Evolutionary conservation across 768 basidiomycete species (phyloP), one percentile per base, ranked within the genome.

Genomic region (Punctularia strigosozonata): DNA sequence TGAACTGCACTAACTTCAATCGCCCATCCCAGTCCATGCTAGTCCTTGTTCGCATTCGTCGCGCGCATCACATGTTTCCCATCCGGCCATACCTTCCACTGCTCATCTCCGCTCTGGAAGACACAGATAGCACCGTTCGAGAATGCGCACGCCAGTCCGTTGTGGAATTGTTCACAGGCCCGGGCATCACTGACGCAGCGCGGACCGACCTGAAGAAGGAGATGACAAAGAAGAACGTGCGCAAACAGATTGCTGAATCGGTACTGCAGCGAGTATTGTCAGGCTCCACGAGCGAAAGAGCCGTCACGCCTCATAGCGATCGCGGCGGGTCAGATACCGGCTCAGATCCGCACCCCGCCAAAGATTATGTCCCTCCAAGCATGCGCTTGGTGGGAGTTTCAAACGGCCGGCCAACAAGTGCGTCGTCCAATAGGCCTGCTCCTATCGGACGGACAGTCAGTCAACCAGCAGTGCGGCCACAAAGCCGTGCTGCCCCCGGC

Each of bases 121-220:
- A 98, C 58, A 75, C 78, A 1, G 95, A 99, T 52, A 74, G 82
- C 15, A 75, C 77, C 48, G 95, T 98, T 38, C 81, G 95, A 31
- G 83, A 90, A 40, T 80, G 79, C 53, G 81, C 92, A 6, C 75
- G 80, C 36, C 71, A 75, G 48, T 79, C 87, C 1, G 72, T 89
- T 42, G 71, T 95, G 13, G 77, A 81, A 46, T 67, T 99, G 39
- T 94, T 97, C 53, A 79, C 87, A 1, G 85, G 86, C 13, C 72
- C 81, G 0, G 75, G 73, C 4, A 87, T 89, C 12, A 77, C 80
- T 3, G 82, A 92, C 52, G 78, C 77, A 6, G 95, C 95, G 3
- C 78, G 87, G 37, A 76, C 90, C 4, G 94, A 98, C 56, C 67
- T 98, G 39, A 97, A 95, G 69, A 91, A 89, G 53, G 83, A 89